Evolutionary conservation across 495 filamentous ascomycete species (phyloP).

Genomic region (Penicillium odoratum): DNA sequence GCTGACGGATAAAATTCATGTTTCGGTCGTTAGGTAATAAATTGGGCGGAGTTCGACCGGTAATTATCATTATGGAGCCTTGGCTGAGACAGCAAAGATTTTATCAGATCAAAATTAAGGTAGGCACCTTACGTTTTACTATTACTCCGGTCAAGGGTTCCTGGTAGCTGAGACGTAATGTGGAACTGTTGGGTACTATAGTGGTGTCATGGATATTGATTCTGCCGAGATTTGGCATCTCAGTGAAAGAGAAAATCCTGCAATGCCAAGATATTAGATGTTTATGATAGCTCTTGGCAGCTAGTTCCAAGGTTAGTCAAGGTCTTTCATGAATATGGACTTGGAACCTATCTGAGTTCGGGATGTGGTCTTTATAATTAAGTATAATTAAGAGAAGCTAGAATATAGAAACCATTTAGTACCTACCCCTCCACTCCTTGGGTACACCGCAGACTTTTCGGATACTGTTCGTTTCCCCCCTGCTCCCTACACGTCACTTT

Average conservation of each 20-base stretch:
- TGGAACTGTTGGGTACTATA: background rate
- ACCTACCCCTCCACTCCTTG: too few species aligned
- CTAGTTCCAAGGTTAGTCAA: too few species aligned
- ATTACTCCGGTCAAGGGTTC: background rate
- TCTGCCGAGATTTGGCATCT: background rate
- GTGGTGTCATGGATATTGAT: background rate
- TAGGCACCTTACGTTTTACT: background rate
- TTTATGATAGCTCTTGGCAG: background rate
- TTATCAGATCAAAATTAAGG: conserved; percentile 3
- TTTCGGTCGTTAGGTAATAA: conserved; percentile 3
- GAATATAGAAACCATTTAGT: too few species aligned
- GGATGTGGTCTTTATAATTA: too few species aligned
- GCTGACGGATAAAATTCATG: background rate
- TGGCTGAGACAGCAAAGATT: background rate
- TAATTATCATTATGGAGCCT: background rate
- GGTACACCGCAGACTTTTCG: too few species aligned
- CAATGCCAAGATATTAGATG: too few species aligned
- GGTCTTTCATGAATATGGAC: too few species aligned
- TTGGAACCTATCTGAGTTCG: too few species aligned
- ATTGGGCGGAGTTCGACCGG: background rate
- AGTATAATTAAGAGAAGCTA: too few species aligned
- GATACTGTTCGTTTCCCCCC: too few species aligned
- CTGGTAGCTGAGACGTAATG: background rate
- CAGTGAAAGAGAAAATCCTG: background rate
- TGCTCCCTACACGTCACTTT: too few species aligned